A percentile compares a stretch with the other conserved stretches of the same genome.
phyloP scores from a whole-genome alignment of 2,329 filamentous ascomycete genomes.

The Fusarium pilosicola region DNA sequence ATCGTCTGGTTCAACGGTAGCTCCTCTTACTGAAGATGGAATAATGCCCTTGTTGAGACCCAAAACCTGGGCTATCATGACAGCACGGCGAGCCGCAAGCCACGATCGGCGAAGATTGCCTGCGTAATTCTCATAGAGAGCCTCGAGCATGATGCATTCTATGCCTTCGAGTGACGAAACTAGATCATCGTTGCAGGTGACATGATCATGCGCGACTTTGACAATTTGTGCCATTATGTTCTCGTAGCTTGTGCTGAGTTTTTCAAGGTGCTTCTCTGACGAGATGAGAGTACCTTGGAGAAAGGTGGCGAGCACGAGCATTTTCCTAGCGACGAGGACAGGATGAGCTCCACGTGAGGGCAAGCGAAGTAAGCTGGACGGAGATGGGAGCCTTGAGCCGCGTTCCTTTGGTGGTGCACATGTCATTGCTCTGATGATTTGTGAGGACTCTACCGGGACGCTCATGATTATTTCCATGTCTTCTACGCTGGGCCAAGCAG shows the following conservation, averaged over 20 bases:
- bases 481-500: constrained; percentile 51
- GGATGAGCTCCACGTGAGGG: constrained; percentile 48
- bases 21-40: constrained; percentile 12
- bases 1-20: constrained; percentile 45
- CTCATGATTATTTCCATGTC: constrained; percentile 52
- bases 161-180: constrained; percentile 58
- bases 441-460: constrained; percentile 45
- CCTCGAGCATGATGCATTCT: constrained; percentile 61
- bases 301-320: constrained; percentile 52
- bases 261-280: neutral
- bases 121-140: constrained; percentile 56
- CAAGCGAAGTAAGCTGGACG: constrained; percentile 45
- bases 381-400: constrained; percentile 24
- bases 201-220: constrained; percentile 46
- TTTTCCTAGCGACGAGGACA: constrained; percentile 53
- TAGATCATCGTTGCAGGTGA: constrained; percentile 60
- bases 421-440: constrained; percentile 50
- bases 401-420: constrained; percentile 40
- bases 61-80: constrained; percentile 57
- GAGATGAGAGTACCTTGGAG: constrained; percentile 47
- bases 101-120: constrained; percentile 59
- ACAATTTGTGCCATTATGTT: constrained; percentile 42
- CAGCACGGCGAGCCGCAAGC: constrained; percentile 56
- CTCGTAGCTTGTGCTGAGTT: constrained; percentile 22
- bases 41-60: constrained; percentile 46